Conservation (phyloP, 805 yeast genomes). For the Ogataea wickerhamii region DNA sequence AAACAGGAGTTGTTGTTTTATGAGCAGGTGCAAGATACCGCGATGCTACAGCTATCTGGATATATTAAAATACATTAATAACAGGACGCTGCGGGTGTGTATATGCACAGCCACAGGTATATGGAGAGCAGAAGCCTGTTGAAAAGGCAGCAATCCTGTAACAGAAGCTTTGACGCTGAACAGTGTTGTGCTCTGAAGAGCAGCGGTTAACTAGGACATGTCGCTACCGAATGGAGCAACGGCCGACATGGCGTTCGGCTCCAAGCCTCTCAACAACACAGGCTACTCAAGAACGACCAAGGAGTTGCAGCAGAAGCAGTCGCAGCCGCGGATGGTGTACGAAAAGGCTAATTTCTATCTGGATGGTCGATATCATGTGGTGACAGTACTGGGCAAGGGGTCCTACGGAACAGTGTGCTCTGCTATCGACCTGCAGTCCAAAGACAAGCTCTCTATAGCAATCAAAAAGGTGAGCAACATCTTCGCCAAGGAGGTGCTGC, state of each 20-base stretch:
- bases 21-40: no score
- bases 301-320: conserved; percentile 10
- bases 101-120: no score
- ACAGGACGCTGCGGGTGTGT: no score
- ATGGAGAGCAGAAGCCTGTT: no score
- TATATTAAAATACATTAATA: no score
- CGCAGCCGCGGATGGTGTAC: conserved; percentile 32
- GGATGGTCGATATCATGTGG: conserved; percentile 56
- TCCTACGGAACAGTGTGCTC: conserved; percentile 85
- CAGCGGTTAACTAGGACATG: no score
- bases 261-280: conserved; percentile 16
- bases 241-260: conserved; percentile 10
- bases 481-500: conserved; percentile 59
- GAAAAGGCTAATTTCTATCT: conserved; percentile 59
- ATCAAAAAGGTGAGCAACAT: conserved; percentile 77
- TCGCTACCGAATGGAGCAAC: conserved; percentile 6
- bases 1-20: no score
- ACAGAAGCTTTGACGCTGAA: background rate
- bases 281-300: conserved; percentile 12
- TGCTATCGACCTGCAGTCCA: conserved; percentile 51
- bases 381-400: conserved; percentile 69
- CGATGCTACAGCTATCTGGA: no score
- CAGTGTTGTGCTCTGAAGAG: background rate
- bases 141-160: no score
- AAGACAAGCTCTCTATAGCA: conserved; percentile 48